Base-by-base conservation (phyloP, 352 stramenopile genomes). In the Phytophthora multivora region DNA sequence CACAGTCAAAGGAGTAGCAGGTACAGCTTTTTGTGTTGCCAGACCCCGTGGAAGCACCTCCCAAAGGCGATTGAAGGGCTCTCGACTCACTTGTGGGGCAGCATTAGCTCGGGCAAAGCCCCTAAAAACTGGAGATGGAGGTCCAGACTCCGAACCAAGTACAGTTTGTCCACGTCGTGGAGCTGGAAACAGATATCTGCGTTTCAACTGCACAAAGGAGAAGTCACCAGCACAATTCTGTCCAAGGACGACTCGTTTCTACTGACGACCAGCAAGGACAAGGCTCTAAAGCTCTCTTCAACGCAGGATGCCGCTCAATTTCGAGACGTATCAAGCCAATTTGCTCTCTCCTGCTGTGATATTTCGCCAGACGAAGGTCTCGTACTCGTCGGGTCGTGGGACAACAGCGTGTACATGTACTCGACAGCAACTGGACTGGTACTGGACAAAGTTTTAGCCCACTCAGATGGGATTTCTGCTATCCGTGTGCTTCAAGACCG, bases 321-420 rank as follows among this genome's bases (percentile, higher is more conserved):
- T 10, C 71, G 69, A 11, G 72, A 70, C 15, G 42, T 88, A 11
- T 70, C 54, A 0, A 63, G 68, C 12, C 61, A 76, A 13, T 66
- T 57, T 11, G 78, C 76, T 1, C 56, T 93, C 3, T 91, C 84
- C 1, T 91, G 82, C 55, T 89, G 83, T 26, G 84, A 89, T 58
- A 47, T 93, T 2, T 90, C 83, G 4, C 75, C 77, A 5, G 77
- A 93, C 35, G 85, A 90, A 36, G 80, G 63, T 5, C 31, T 83
- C 15, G 59, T 88, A 3, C 65, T 95, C 3, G 60, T 93, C 38
- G 85, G 84, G 1, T 89, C 77, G 42, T 90, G 81, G 77, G 85
- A 95, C 52, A 88, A 90, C 50, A 59, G 64, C 43, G 76, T 95
- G 41, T 87, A 87, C 66, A 91, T 95, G 83, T 73, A 90, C 59